A percentile compares a stretch with the other conserved stretches of the same genome.
Evolutionary conservation across 1,284 basidiomycete genomes (phyloP).

Genomic region (Cryptococcus sp.): DNA sequence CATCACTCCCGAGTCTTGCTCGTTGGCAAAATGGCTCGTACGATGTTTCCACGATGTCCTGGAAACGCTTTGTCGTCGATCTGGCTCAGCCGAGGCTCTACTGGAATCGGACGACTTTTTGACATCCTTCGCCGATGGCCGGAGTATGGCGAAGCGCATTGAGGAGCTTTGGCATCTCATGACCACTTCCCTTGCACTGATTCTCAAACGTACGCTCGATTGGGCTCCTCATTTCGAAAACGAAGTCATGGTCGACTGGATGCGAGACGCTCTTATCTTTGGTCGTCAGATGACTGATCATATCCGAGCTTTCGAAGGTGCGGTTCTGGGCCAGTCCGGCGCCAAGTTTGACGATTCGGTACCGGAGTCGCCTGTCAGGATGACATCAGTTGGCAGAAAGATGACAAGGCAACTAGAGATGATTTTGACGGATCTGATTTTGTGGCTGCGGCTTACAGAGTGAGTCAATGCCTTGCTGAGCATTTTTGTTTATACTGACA

Average conservation of each 20-base stretch:
- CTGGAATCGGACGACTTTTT: constrained; percentile 57
- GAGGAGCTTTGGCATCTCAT: constrained; percentile 80
- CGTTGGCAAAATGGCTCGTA: constrained; percentile 80
- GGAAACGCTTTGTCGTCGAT: constrained; percentile 74
- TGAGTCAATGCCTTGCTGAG: constrained; percentile 25
- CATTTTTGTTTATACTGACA: constrained; percentile 9
- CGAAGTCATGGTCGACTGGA: constrained; percentile 87
- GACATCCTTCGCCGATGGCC: constrained; percentile 27
- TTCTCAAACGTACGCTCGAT: constrained; percentile 76
- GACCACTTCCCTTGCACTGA: constrained; percentile 74
- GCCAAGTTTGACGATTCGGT: constrained; percentile 6
- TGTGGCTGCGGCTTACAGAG: constrained; percentile 89
- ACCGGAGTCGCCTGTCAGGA: constrained; percentile 45
- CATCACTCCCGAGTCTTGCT: constrained; percentile 77
- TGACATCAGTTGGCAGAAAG: constrained; percentile 60
- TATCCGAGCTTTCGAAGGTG: constrained; percentile 73
- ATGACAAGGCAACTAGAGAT: constrained; percentile 77
- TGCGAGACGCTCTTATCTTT: constrained; percentile 94
- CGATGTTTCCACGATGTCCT: constrained; percentile 88
- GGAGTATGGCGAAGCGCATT: constrained; percentile 58
- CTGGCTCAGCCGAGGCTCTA: constrained; percentile 53
- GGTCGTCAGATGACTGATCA: constrained; percentile 79
- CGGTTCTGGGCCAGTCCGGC: constrained; percentile 56
- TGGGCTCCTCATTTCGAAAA: constrained; percentile 81
- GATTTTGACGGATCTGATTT: constrained; percentile 72